A percentile compares a stretch with the other conserved stretches of the same genome.
Evolutionary conservation across 768 basidiomycete genomes (phyloP).

Genomic region (Suillus brevipes): DNA sequence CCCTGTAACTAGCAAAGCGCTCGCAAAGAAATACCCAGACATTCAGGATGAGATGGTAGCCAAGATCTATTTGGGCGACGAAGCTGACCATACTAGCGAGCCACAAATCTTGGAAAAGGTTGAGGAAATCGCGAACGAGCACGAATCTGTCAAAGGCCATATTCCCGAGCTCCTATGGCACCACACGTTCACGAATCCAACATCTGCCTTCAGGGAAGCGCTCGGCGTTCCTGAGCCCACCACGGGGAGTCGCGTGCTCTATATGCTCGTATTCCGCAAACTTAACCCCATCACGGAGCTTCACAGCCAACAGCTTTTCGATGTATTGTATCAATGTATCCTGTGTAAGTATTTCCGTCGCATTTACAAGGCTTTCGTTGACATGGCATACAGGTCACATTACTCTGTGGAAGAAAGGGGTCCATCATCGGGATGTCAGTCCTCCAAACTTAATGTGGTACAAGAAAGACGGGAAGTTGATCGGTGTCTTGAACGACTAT

Average conservation of each 20-base stretch:
- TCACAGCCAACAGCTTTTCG: too few relatives aligned
- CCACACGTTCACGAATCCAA: not conserved
- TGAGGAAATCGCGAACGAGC: not conserved
- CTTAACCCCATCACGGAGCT: not conserved
- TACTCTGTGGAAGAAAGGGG: too few relatives aligned
- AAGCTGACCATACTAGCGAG: not conserved
- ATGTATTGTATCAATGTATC: too few relatives aligned
- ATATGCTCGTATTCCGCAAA: not conserved
- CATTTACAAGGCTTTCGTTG: too few relatives aligned
- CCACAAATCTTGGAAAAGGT: not conserved
- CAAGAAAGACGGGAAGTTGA: too few relatives aligned
- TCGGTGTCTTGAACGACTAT: too few relatives aligned
- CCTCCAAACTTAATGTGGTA: too few relatives aligned
- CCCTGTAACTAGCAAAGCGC: not conserved
- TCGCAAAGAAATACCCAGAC: not conserved
- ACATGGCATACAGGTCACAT: too few relatives aligned
- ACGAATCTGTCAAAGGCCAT: not conserved
- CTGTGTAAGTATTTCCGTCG: too few relatives aligned
- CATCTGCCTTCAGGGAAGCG: not conserved
- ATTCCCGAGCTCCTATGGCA: not conserved
- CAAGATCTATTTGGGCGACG: not conserved
- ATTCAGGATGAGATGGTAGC: not conserved
- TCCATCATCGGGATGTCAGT: too few relatives aligned
- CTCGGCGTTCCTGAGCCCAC: not conserved
- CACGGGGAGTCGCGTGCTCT: not conserved